Conservation (phyloP, 192 early-diverging fungal species). For the Coemansia sp. region DNA sequence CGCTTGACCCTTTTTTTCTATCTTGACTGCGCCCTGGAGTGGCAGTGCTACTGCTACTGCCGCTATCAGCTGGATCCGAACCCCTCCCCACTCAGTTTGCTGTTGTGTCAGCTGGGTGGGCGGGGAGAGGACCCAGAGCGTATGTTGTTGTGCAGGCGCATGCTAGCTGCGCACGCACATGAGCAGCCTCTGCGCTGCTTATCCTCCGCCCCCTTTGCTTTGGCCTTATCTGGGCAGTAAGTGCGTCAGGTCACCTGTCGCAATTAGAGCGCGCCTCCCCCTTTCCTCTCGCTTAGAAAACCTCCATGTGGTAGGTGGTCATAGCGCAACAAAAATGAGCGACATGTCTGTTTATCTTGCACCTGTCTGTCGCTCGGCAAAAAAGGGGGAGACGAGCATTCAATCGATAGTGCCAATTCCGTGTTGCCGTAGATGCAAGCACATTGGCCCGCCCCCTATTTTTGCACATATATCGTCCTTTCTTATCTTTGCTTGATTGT, state of each 20-base stretch:
- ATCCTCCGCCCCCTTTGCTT: not conserved
- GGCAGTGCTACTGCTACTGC: slow-evolving; percentile 6
- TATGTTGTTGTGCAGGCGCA: not conserved
- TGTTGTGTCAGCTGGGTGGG: slow-evolving; percentile 6
- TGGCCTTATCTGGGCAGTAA: slow-evolving; percentile 4
- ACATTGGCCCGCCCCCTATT: slow-evolving; percentile 8
- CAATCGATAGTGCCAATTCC: slow-evolving; percentile 10
- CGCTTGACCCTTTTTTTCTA: slow-evolving; percentile 4
- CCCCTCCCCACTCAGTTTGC: not conserved
- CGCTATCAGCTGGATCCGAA: slow-evolving; percentile 4
- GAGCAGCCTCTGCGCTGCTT: slow-evolving; percentile 1
- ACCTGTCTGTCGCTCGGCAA: slow-evolving; percentile 7
- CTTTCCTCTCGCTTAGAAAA: slow-evolving; percentile 4
- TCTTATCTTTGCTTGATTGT: not conserved
- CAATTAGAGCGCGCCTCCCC: not conserved
- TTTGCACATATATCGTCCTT: not conserved
- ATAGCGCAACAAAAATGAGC: slow-evolving; percentile 3
- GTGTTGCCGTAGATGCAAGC: not conserved
- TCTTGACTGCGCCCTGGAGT: slow-evolving; percentile 5
- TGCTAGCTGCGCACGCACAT: slow-evolving; percentile 6
- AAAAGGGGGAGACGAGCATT: not conserved
- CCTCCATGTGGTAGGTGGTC: slow-evolving; percentile 13
- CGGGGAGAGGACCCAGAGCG: not conserved
- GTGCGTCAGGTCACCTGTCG: not conserved
- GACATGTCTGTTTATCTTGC: slow-evolving; percentile 3